These are phyloP conservation scores for Podosphaera aphanis DNA, from an alignment of 2,329 filamentous ascomycete genomes.

Conservation along the genomic window DNA sequence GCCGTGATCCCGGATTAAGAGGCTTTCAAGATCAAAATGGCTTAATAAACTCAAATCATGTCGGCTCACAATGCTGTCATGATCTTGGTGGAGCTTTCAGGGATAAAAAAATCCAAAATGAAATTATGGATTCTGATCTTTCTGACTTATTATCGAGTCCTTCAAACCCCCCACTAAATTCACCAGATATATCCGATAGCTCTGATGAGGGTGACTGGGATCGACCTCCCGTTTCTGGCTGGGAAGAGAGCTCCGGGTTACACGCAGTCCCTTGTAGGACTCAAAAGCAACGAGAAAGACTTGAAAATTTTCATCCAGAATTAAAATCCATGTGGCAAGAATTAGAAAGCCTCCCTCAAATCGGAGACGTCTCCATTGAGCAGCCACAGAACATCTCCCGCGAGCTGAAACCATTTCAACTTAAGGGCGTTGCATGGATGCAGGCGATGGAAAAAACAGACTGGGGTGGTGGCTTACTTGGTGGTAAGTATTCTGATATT, in stretches of 20 bases:
- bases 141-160: neutral
- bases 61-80: neutral
- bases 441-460: constrained; percentile 61
- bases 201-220: neutral
- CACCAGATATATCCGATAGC: neutral
- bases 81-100: neutral
- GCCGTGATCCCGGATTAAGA: too few species aligned
- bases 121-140: neutral
- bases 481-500: constrained; percentile 22
- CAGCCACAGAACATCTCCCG: constrained; percentile 63
- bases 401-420: constrained; percentile 75
- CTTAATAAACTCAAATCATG: neutral
- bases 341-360: constrained; percentile 40
- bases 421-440: constrained; percentile 92
- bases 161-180: neutral
- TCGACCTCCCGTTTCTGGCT: neutral
- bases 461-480: constrained; percentile 75
- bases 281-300: constrained; percentile 33
- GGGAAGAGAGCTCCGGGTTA: neutral
- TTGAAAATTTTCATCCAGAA: constrained; percentile 56
- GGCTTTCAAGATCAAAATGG: too few species aligned
- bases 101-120: neutral
- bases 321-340: constrained; percentile 69
- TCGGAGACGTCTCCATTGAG: constrained; percentile 37
- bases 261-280: constrained; percentile 5